A percentile compares a stretch with the other conserved stretches of the same genome.
These are phyloP conservation scores for Cystobasidiaceae sp. DNA, from an alignment of 1,284 basidiomycete species.

Conservation along the genomic window DNA sequence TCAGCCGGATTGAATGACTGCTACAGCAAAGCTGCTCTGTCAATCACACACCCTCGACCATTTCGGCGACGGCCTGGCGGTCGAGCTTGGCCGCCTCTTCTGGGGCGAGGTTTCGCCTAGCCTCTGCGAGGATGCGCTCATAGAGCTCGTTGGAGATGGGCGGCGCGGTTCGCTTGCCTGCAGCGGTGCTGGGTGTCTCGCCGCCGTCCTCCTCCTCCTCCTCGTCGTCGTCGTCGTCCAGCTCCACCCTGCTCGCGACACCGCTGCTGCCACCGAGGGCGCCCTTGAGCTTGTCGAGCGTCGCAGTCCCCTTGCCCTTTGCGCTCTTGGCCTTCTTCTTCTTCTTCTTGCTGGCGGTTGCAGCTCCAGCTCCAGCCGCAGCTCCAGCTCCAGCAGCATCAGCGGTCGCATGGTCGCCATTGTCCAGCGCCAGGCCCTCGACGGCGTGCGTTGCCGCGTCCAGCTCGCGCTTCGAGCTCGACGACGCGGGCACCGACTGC, in stretches of 20 bases:
- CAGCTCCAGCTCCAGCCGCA: background rate
- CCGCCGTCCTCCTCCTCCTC: conserved; percentile 17
- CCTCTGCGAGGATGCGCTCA: conserved; percentile 44
- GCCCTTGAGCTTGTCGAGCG: conserved; percentile 46
- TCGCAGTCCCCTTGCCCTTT: conserved; percentile 48
- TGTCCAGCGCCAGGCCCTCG: conserved; percentile 1
- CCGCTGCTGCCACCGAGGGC: conserved; percentile 24
- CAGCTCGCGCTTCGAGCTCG: background rate
- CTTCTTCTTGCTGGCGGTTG: conserved; percentile 36
- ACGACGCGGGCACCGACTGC: conserved; percentile 23
- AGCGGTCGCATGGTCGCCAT: background rate
- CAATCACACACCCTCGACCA: conserved; percentile 10
- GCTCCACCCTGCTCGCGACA: background rate
- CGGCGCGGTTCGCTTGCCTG: conserved; percentile 18
- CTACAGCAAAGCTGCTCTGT: too few species aligned
- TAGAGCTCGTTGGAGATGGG: conserved; percentile 45
- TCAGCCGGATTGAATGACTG: background rate
- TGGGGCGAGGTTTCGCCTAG: conserved; percentile 34
- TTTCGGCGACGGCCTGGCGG: conserved; percentile 34
- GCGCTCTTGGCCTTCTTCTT: conserved; percentile 48
- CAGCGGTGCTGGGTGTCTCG: conserved; percentile 32
- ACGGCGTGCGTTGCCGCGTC: conserved; percentile 11
- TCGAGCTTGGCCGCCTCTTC: conserved; percentile 36
- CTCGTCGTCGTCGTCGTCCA: conserved; percentile 12
- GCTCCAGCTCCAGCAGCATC: background rate